phyloP scores from a whole-genome alignment of 2,329 filamentous ascomycete genomes.

The Aspergillaceae sp. region DNA sequence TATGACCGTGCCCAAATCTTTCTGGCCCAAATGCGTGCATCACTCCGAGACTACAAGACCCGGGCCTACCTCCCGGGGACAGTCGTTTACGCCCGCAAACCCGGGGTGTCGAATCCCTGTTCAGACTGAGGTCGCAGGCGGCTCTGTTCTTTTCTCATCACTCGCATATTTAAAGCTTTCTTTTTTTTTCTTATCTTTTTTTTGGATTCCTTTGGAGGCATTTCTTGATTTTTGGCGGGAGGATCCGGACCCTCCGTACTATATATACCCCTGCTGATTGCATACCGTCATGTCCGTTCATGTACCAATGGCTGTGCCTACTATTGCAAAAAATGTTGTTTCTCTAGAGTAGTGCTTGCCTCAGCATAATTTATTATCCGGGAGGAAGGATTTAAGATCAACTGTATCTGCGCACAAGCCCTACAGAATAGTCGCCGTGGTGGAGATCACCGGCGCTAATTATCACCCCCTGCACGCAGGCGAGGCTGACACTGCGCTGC shows the following conservation, averaged over 20 bases:
- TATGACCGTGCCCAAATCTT: conserved; percentile 15
- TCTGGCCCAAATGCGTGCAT: conserved; percentile 16
- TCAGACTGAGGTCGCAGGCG: background rate
- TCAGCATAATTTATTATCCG: too few relatives aligned
- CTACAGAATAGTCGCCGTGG: too few relatives aligned
- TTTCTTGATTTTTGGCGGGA: background rate
- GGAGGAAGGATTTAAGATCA: too few relatives aligned
- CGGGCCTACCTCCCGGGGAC: conserved; percentile 16
- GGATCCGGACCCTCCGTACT: background rate
- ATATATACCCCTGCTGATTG: background rate
- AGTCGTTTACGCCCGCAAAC: conserved; percentile 14
- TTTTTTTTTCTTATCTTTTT: background rate
- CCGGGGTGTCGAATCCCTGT: background rate
- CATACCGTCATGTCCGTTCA: background rate
- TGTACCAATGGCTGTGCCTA: background rate
- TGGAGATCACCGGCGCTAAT: too few relatives aligned
- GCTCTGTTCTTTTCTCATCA: background rate
- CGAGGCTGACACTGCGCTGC: too few relatives aligned
- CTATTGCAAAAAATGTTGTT: too few relatives aligned
- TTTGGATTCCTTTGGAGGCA: background rate
- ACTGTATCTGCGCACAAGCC: too few relatives aligned
- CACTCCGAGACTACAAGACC: conserved; percentile 12
- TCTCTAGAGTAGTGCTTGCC: too few relatives aligned
- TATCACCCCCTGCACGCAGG: too few relatives aligned
- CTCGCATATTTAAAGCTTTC: background rate